Base-by-base conservation (phyloP, 305 asterid species). In the Fraxinus platypoda region DNA sequence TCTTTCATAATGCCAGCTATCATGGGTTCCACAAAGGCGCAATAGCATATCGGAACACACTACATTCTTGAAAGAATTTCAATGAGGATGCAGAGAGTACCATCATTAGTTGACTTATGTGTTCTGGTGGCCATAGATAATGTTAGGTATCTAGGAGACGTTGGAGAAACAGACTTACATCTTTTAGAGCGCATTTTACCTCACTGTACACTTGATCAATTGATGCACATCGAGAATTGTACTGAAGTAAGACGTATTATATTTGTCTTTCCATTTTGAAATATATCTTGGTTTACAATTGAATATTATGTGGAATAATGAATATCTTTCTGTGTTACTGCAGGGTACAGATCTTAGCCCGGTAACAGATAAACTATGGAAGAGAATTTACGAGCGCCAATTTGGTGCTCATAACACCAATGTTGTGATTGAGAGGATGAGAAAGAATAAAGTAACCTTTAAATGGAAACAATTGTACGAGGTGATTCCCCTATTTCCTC, bases 261-360 rank as follows among this genome's bases (percentile, higher is more conserved):
- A 11, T 79, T 31, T 12, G 21, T 31, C 78, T 64, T 43, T 72
- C 8, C 79, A 71, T 4, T 66, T 30, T 83, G 49, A 74, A 77
- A 30, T 81, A 77, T 31, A 57, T 57, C 43, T 70, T 26, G 57
- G n/a, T 74, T 62, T 31, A 28, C 8, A 4, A 66, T 81, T 79
- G 75, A 49, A 30, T 82, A 59, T 38, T 78, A 37, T 78, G 12
- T 38, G 13, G 7, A 68, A 68, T 68, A 25, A 68, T 68, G 74
- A 25, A 26, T 62, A 62, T 28, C 74, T 79, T 54, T 82, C 13
- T 82, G 74, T 85, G 78, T 81, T 75, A 28, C 88, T 89, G 78
- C 87, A 96, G 98, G 94, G 83, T 79, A 90, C 96, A 83, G 98
- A 94, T 91, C 99, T 97, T 83, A 93, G 96, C 84, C 91, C 94